Base-by-base conservation (phyloP, 75 land plant species). In the Azolla pinnata region DNA sequence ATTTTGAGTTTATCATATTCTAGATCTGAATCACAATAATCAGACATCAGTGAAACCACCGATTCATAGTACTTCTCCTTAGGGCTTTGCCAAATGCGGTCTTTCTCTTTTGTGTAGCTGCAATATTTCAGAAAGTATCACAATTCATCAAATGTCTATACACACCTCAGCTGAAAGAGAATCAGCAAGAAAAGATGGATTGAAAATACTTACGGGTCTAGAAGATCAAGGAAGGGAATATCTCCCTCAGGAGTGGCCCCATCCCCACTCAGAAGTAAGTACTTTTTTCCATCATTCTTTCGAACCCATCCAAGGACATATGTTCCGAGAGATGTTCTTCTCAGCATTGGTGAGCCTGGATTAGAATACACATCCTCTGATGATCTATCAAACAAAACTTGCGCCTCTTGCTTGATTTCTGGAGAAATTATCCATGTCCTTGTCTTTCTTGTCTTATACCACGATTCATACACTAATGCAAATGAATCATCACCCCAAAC, bases 361-460 rank as follows among this genome's bases (percentile, higher is more conserved):
- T 91, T 95, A 46, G 97, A 84, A 61, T 91, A 91, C 5, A 78
- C 97, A 74, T 91, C 97, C 60, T 91, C 97, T 26, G 88, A 84
- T 56, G 97, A 91, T 61, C 97, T 75, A 68, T 91, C 97, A 81
- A 91, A 84, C 9, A 91, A 62, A 54, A 91, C 64, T 24, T 77
- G 81, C 18, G 88, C 75, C 17, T 61, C 66, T 48, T 67, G 71
- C 61, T 70, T 61, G 16, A 71, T 69, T 53, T 74, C 89, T 32
- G 97, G 97, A 61, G 97, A 67, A 20, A 91, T 75, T 8, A 82
- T 69, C 97, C 97, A 91, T 42, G 97, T 91, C 62, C 86, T 70
- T 31, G 76, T 79, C 48, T 76, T 72, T n/a, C 97, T 74, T 56
- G 97, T 91, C 68, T 91, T 91, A 57, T 88, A 88, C 97, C 97